Evolutionary conservation across 73 alveolate species (phyloP), one percentile per base, ranked within the genome.

Genomic region (Tetrahymena borealis): DNA sequence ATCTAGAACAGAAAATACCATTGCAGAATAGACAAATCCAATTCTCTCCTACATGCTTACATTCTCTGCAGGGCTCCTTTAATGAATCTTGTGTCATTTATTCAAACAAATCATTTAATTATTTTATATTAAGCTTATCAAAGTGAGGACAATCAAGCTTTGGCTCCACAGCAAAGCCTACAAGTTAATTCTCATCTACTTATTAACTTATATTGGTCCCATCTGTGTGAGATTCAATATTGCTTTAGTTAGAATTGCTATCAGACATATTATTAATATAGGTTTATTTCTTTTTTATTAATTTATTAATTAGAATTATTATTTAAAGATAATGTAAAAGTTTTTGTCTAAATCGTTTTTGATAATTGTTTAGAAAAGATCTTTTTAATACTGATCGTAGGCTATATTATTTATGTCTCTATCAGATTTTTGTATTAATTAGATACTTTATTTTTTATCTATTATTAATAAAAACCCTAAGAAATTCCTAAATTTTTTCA

Each of bases 21-120:
- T 39, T 39, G 77, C 99, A 97, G 16, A 32, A 11, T 12, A 96
- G 24, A 94, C 99, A 97, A n/a, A 94, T 90, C 98, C 98, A 97
- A 79, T 94, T 95, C 91, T 97, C 98, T 33, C 94, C 94, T 4
- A 31, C 39, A 39, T 92, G 90, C 12, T 78, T 78, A 77, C 99
- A 97, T 31, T 39, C 40, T 13, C 33, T 35, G 93, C 99, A 97
- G 9, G 94, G 95, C 24, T 91, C 91, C 37, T 90, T 11, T 18
- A 97, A 94, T 0, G 91, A 40, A 31, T 40, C 28, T 28, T 85
- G 7, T 40, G 24, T 85, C 60, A 78, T 16, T 33, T 93, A 12
- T 39, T 93, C 92, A 28, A 60, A 60, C 6, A 60, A 10, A 24
- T 60, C 85, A 7, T 5, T 60, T 13, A 60, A 60, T 24, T 32